Evolutionary conservation across 164 flowering plant genomes (phyloP), one percentile per base, ranked within the genome.

Genomic region (Chimonanthus salicifolius): DNA sequence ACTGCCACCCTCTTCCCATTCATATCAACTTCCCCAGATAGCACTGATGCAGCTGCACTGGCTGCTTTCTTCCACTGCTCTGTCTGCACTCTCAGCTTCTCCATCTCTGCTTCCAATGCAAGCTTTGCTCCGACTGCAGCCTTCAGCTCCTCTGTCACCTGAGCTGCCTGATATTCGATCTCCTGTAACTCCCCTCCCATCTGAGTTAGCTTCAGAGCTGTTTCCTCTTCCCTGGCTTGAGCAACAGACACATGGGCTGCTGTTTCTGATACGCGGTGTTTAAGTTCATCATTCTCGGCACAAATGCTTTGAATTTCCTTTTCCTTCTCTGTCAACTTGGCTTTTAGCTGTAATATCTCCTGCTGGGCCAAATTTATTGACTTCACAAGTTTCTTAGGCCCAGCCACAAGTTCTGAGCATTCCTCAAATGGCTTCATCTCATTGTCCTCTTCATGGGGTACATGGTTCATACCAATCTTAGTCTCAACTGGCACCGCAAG

Each of bases 61-160:
- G 97, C 97, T 4, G 98, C 98, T 80, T 94, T 94, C 78, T 94
- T 89, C 98, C 97, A 94, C 79, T 95, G 99, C 66, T 95, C 97
- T 2, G 89, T 78, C 79, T 95, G 99, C 77, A 95, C 99, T 79
- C 87, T 91, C 71, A 92, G 64, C 73, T 83, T 87, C 84, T 92
- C 86, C 80, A 95, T 67, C 79, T 95, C 99, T 49, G 87, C 79
- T 74, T 94, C 98, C 80, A 89, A 62, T 72, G 81, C 91, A 3
- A 84, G 64, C 71, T 83, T 88, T 9, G 85, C 86, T 21, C 73
- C 82, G 69, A 85, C 90, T 15, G 85, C 86, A 8, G 85, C 86
- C 69, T 89, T 88, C 7, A 90, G 78, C 81, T 89, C 84, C 78
- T 88, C 89, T 45, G 83, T 76, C 21, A 84, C 76, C 2, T 86